Base-by-base conservation (phyloP, 306 rosid species). In the Cicer yamashitae region DNA sequence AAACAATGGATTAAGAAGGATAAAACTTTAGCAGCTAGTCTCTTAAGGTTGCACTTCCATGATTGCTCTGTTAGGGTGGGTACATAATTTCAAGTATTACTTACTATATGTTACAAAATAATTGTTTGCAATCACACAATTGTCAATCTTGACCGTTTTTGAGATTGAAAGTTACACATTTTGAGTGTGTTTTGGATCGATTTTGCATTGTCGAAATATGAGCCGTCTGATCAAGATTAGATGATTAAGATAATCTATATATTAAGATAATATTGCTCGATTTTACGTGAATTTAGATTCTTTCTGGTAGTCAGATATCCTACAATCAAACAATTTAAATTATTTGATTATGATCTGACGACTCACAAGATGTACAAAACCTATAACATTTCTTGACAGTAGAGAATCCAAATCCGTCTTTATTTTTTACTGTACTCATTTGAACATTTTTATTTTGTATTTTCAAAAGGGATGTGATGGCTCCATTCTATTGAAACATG, bases 11-110 rank as follows among this genome's bases (percentile, higher is more conserved):
- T 86, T 43, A 60, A 76, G 1, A 61, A 85, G 59, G 98, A 93
- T 59, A 37, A 18, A 74, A 77, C 87, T 78, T 40, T 91, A 20
- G 94, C 88, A 63, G 87, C 98, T 54, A 78, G 89, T 80, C 86
- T 94, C 70, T 20, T 90, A 10, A 87, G 98, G 81, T 66, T 94
- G 69, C 97, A 90, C 63, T 94, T 94, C 91, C 98, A 91, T 57
- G 98, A 94, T 71, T 91, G 96, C 77, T 48, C 87, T 52, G 89
- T 87, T 59, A 80, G 88, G 91, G 98, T 94, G 76, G 86, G 97
- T 88, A 82, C 40, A 45, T 64, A 44, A 34, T 38, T 37, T 13
- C 12, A 43, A 50, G 5, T 0, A 41, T 64, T 41, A 39, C 34
- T 58, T 39, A 58, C 9, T 25, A 58, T 57, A 25, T 20, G 7